These are phyloP conservation scores for Syzygium oleosum DNA, from an alignment of 345 rosid genomes.

Conservation along the genomic window DNA sequence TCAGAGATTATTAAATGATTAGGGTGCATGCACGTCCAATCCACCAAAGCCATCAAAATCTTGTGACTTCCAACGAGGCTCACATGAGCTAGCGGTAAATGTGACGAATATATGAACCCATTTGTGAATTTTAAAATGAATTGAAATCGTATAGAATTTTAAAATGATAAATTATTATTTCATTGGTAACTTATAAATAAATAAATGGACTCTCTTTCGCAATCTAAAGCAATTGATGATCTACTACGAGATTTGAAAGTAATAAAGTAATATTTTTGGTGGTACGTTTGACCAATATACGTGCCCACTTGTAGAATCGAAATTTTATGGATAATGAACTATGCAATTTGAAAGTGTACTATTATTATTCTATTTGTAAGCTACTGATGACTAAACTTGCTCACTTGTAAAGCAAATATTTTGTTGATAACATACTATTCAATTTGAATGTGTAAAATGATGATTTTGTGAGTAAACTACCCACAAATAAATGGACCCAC, in stretches of 20 bases:
- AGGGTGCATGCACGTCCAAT: neutral
- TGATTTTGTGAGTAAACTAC: neutral
- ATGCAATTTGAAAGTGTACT: neutral
- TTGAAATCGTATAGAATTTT: neutral
- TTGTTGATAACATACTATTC: neutral
- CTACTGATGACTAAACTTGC: neutral
- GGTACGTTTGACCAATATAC: neutral
- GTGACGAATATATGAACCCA: neutral
- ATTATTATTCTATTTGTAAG: neutral
- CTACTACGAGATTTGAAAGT: neutral
- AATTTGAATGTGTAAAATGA: neutral
- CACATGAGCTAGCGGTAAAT: neutral
- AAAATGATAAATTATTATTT: no score
- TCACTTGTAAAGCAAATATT: neutral
- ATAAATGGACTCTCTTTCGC: neutral
- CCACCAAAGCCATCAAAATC: neutral
- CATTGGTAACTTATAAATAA: neutral
- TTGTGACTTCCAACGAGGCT: neutral
- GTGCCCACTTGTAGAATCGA: neutral
- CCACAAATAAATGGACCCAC: neutral
- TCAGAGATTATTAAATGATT: no score
- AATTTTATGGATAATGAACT: neutral
- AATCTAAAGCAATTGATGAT: neutral
- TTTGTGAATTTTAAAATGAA: neutral
- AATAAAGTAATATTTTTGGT: no score